Evolutionary conservation across 1,139 yeast species (phyloP), one percentile per base, ranked within the genome.

Genomic region (Pichia sp.): DNA sequence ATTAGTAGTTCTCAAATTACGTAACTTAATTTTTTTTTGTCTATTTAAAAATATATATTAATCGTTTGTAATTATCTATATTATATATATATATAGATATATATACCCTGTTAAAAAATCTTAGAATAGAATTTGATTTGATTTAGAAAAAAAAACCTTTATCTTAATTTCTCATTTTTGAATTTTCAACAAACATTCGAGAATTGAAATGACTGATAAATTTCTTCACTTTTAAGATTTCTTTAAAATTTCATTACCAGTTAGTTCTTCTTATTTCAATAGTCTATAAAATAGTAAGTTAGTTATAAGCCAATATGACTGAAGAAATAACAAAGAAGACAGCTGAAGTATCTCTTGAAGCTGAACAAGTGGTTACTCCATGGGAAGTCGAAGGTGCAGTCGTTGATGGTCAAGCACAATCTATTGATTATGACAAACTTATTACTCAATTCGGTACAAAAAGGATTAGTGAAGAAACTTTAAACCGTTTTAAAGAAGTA

Each of bases 361-460:
- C 49, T 29, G 90, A 81, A 49, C 95, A 86, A 66, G 75, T 74
- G 46, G 79, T 94, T 57, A 94, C 98, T 0, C 98, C 98, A 43
- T 92, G 98, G 97, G 97, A 92, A 65, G 99, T 94, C 31, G 96
- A 87, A 68, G 99, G 98, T 53, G 98, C 97, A 4, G 95, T 90
- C 43, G 96, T 87, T 46, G 95, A 89, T 61, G 99, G 99, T 44
- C 74, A 84, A 62, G 79, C 86, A 27, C 89, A 85, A 65, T 90
- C 82, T 34, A 90, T 92, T 57, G 97, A 92, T 69, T 92, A 92
- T 67, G 92, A 86, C 54, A 87, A 87, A 68, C 75, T 92, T 58
- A 85, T 88, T 58, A 72, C 74, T 56, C 88, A 86, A 65, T 92
- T 92, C 63, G 99, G 99, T 56, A 90, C 98, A 44, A 81, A 73